A percentile compares a stretch with the other conserved stretches of the same genome.
Conservation (phyloP, 2,329 filamentous ascomycete genomes). For the Podosphaera fusca region DNA sequence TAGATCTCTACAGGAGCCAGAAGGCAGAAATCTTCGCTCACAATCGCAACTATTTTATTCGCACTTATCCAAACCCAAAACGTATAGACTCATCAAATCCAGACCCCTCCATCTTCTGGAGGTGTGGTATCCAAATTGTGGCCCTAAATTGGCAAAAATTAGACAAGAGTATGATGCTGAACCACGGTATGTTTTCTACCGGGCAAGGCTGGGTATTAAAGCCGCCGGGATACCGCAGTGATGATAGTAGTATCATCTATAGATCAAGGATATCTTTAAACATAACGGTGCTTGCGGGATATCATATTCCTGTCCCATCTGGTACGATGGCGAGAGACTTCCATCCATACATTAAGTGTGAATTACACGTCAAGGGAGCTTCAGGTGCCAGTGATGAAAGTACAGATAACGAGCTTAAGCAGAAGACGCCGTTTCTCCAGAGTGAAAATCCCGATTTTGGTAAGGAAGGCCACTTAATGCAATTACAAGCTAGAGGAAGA, state of each 20-base stretch:
- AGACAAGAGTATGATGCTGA: conserved; percentile 89
- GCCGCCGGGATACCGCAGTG: conserved; percentile 45
- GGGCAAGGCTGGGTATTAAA: conserved; percentile 72
- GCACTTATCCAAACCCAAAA: conserved; percentile 66
- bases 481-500: conserved; percentile 31
- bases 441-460: conserved; percentile 43
- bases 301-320: conserved; percentile 45
- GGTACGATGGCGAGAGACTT: conserved; percentile 28
- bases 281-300: conserved; percentile 54
- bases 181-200: conserved; percentile 72
- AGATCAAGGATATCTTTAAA: conserved; percentile 36
- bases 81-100: conserved; percentile 70
- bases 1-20: conserved; percentile 33
- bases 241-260: conserved; percentile 16
- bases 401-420: conserved; percentile 27
- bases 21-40: conserved; percentile 46
- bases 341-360: conserved; percentile 53
- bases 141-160: conserved; percentile 85
- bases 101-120: conserved; percentile 68
- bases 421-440: conserved; percentile 29
- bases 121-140: conserved; percentile 72
- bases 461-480: conserved; percentile 25
- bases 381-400: conserved; percentile 15
- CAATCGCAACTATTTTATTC: conserved; percentile 64
- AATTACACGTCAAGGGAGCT: conserved; percentile 48